Conservation (phyloP, 2,329 filamentous ascomycete species). For the Didymella segeticola region DNA sequence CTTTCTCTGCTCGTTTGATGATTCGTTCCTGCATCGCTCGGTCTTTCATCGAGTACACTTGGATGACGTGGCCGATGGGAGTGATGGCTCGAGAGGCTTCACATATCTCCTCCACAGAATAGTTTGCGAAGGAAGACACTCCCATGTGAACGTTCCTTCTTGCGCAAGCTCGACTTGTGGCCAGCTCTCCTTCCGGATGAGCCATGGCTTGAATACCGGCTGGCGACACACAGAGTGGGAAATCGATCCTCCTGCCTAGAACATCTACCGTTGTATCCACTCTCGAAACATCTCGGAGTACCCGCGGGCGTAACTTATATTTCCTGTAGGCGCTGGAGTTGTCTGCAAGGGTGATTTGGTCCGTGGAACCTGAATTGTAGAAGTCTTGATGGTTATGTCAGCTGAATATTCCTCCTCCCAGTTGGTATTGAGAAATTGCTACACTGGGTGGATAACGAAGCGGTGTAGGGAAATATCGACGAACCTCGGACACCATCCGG, state of each 20-base stretch:
- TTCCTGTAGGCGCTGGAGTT: neutral
- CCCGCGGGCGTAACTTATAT: constrained; percentile 3
- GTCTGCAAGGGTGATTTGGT: constrained; percentile 40
- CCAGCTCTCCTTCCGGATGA: constrained; percentile 1
- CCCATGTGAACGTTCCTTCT: constrained; percentile 3
- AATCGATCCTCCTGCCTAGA: neutral
- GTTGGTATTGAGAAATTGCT: neutral
- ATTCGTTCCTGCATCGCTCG: constrained; percentile 1
- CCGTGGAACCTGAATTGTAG: constrained; percentile 65
- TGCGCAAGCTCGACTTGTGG: constrained; percentile 4
- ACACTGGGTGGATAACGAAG: neutral
- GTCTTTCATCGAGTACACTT: constrained; percentile 8
- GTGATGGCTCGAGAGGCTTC: neutral
- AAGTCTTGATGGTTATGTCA: constrained; percentile 52
- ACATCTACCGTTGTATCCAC: neutral
- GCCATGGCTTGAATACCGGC: constrained; percentile 4
- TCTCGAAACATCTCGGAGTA: constrained; percentile 7
- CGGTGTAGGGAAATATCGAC: neutral
- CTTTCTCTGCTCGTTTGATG: neutral
- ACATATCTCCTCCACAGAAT: neutral
- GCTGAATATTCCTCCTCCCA: neutral
- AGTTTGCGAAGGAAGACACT: constrained; percentile 3
- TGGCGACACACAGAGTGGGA: constrained; percentile 4
- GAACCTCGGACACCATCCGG: constrained; percentile 16
- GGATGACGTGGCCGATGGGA: neutral